phyloP scores from a whole-genome alignment of 768 basidiomycete genomes.

The Collybiopsis confluens region DNA sequence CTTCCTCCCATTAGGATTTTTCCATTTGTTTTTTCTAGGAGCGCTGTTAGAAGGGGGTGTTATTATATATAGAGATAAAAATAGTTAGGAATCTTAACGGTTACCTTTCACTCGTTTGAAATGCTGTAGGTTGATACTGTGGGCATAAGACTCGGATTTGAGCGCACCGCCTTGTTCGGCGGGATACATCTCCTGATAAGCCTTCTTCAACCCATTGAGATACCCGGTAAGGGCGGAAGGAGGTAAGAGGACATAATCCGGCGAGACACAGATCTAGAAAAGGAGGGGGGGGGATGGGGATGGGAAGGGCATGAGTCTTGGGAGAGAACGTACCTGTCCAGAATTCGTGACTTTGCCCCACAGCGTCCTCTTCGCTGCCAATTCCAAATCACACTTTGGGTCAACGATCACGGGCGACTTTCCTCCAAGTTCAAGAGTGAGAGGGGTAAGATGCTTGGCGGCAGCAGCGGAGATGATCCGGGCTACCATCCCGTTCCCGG shows the following conservation, averaged over 20 bases:
- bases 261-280: slow-evolving; percentile 55
- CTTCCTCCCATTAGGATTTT: slow-evolving; percentile 61
- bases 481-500: slow-evolving; percentile 41
- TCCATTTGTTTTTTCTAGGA: slow-evolving; percentile 62
- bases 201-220: slow-evolving; percentile 38
- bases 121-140: slow-evolving; percentile 50
- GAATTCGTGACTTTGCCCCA: slow-evolving; percentile 80
- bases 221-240: slow-evolving; percentile 34
- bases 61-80: no score
- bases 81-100: not conserved
- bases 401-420: slow-evolving; percentile 72
- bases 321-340: slow-evolving; percentile 41
- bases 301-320: not conserved
- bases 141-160: slow-evolving; percentile 40
- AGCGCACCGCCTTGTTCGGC: slow-evolving; percentile 28
- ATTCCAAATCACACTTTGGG: slow-evolving; percentile 59
- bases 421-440: slow-evolving; percentile 54
- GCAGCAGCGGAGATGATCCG: slow-evolving; percentile 49
- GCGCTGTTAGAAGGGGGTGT: no score
- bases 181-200: slow-evolving; percentile 27
- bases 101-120: slow-evolving; percentile 57
- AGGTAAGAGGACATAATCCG: slow-evolving; percentile 51
- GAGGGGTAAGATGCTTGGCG: slow-evolving; percentile 48
- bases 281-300: not conserved
- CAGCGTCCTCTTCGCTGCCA: slow-evolving; percentile 64